Base-by-base conservation (phyloP, 768 basidiomycete genomes). In the Macrolepiota dolichaula region DNA sequence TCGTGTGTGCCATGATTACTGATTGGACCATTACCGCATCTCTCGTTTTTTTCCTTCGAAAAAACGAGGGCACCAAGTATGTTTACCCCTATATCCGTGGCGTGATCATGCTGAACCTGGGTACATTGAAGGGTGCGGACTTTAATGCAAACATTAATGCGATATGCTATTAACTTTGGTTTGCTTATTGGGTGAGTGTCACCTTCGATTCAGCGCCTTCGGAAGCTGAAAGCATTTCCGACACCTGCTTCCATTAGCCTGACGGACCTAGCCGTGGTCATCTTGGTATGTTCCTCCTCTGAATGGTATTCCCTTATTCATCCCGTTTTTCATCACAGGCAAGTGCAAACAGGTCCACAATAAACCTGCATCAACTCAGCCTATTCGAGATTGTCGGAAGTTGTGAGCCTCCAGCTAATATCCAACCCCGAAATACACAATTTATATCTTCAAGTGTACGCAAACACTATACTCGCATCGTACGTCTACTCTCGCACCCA, bases 391-490 rank as follows among this genome's bases (percentile, higher is more conserved):
- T 57, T 4, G n/a, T 57, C 5, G 57, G 57, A 40, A 57, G 50
- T n/a, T 40, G 57, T 57, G 29, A 57, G 57, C 25, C 29, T 7
- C 7, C 29, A 3, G 29, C 29, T 7, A 7, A 3, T 32, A 32
- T 7, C 29, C 7, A 32, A 32, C 29, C 7, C 29, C 29, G n/a
- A n/a, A 32, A 32, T 32, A 32, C 29, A 3, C 10, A 17, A 22
- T 4, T 37, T 9, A 53, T 27, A n/a, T 2, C 19, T 2, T 49
- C 19, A 7, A 57, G 57, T 57, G 24, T 57, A 57, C 15, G 57
- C 57, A 2, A 57, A 57, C 17, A 50, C 47, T 22, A 50, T 51
- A 24, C 46, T 57, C 13, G 57, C 57, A 49, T 57, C 47, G 57
- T 57, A 37, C 19, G 57, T 46, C 24, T 47, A 15, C 19, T 44